Percentiles rank a stretch among this genome's conserved stretches.
phyloP scores from a whole-genome alignment of 2,329 filamentous ascomycete species.

The Sarocladiaceae sp. region DNA sequence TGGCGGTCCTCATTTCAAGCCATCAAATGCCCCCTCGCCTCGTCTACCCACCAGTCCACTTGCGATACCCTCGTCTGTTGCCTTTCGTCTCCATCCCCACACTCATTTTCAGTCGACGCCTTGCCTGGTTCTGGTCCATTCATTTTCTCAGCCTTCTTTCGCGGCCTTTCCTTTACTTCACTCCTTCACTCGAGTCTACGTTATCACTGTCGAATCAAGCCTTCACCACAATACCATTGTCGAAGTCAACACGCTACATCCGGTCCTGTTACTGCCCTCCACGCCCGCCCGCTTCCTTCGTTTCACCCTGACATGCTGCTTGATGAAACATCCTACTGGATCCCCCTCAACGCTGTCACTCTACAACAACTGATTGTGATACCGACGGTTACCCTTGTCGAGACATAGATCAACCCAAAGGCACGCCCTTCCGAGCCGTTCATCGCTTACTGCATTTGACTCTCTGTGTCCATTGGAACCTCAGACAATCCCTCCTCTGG shows the following conservation, averaged over 20 bases:
- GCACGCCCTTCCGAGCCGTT: background rate
- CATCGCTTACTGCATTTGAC: background rate
- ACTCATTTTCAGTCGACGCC: conserved; percentile 9
- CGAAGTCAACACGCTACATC: background rate
- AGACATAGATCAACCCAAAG: background rate
- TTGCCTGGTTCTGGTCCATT: background rate
- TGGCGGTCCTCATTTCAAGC: conserved; percentile 7
- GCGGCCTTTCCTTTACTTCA: background rate
- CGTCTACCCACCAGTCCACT: conserved; percentile 3
- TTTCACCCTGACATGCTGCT: background rate
- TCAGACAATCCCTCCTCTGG: background rate
- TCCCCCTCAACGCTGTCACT: background rate
- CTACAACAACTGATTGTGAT: background rate
- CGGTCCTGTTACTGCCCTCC: too few relatives aligned
- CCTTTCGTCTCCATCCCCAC: conserved; percentile 8
- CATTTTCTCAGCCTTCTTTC: background rate
- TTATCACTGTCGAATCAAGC: too few relatives aligned
- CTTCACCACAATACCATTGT: background rate
- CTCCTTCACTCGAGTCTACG: background rate
- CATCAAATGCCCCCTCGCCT: background rate
- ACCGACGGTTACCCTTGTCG: background rate
- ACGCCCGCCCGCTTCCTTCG: background rate
- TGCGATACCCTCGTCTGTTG: conserved; percentile 6
- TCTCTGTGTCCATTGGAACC: background rate
- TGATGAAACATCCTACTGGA: background rate